These are phyloP conservation scores for Piper betle DNA, from an alignment of 164 flowering plant genomes.

Conservation along the genomic window DNA sequence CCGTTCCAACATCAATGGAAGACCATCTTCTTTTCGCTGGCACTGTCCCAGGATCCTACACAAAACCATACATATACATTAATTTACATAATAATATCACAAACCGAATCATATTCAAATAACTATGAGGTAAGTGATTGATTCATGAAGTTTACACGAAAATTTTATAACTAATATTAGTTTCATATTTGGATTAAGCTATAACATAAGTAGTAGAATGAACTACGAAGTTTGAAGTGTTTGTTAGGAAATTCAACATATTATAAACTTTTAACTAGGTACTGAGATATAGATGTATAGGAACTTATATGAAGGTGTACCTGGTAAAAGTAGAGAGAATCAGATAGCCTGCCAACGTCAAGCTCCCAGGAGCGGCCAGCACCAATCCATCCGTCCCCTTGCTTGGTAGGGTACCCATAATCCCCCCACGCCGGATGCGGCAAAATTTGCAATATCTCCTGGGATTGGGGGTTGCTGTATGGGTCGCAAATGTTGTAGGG, in stretches of 20 bases:
- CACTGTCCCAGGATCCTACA: conserved; percentile 54
- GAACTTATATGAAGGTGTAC: conserved; percentile 5
- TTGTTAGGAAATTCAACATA: too few species aligned
- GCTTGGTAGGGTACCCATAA: conserved; percentile 50
- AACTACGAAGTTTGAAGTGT: too few species aligned
- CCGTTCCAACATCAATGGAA: conserved; percentile 60
- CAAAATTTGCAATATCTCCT: conserved; percentile 53
- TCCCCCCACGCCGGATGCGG: conserved; percentile 71
- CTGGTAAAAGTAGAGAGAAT: conserved; percentile 57
- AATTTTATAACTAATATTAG: not conserved
- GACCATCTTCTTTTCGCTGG: conserved; percentile 50
- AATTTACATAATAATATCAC: too few species aligned
- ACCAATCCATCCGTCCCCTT: conserved; percentile 70
- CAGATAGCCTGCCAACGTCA: conserved; percentile 54
- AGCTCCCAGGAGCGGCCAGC: conserved; percentile 64
- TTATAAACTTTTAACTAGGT: too few species aligned
- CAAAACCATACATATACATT: not conserved
- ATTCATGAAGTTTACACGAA: not conserved
- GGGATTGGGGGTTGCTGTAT: conserved; percentile 65
- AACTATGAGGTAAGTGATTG: not conserved
- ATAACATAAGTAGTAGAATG: too few species aligned
- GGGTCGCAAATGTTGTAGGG: conserved; percentile 47
- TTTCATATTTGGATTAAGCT: too few species aligned
- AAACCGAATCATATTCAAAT: too few species aligned
- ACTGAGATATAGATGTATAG: not conserved